phyloP scores from a whole-genome alignment of 129 eudicot genomes.

The Heracleum sosnowskyi region DNA sequence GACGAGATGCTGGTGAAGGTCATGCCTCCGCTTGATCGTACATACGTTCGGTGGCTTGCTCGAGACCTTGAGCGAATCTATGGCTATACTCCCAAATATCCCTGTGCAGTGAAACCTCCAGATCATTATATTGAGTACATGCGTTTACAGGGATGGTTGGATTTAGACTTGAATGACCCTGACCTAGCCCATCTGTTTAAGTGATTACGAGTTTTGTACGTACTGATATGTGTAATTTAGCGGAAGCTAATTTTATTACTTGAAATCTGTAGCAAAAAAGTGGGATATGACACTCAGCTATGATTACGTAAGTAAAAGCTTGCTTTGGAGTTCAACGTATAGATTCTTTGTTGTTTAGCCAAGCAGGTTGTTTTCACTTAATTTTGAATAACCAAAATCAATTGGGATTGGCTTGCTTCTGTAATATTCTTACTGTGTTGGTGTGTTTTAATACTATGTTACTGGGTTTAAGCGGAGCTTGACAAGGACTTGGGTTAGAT shows the following conservation, averaged over 20 bases:
- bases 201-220: slow-evolving; percentile 10
- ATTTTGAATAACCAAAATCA: no score
- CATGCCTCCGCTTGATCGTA: slow-evolving; percentile 59
- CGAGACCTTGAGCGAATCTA: slow-evolving; percentile 60
- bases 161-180: slow-evolving; percentile 66
- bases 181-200: slow-evolving; percentile 64
- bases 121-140: slow-evolving; percentile 73
- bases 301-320: background rate
- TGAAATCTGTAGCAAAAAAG: background rate
- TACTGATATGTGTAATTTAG: background rate
- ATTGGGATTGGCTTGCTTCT: no score
- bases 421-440: no score
- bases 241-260: background rate
- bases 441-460: background rate
- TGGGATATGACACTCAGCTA: background rate
- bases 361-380: no score
- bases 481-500: no score
- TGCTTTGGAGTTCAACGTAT: no score
- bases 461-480: background rate
- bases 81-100: slow-evolving; percentile 43
- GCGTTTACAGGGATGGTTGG: slow-evolving; percentile 71
- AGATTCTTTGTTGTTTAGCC: no score
- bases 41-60: slow-evolving; percentile 55
- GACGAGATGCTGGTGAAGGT: slow-evolving; percentile 42
- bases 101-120: slow-evolving; percentile 54